Base-by-base conservation (phyloP, 768 basidiomycete species). In the Myochromella boudieri region DNA sequence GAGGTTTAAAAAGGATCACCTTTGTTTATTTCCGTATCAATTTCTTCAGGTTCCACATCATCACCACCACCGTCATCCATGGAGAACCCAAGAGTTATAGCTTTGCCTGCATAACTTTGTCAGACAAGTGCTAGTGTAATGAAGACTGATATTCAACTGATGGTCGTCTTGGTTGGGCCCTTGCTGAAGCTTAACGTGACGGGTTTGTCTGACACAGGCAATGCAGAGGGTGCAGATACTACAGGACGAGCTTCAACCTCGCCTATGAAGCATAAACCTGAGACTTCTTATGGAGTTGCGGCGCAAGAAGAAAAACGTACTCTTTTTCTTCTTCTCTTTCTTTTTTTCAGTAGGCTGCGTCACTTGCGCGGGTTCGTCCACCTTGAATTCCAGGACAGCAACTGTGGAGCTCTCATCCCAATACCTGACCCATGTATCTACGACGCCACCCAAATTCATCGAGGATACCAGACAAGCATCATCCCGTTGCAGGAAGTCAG, bases 361-460 rank as follows among this genome's bases (percentile, higher is more conserved):
- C 9, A 70, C 61, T 20, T 75, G 74, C 0, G 59, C 58, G 12
- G 80, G 70, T 57, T 81, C 76, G 46, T 87, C 85, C 4, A 90
- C 87, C 60, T 89, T 80, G 60, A 91, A 92, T 56, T 88, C 86
- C 37, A 91, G 68, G 10, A 87, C 77, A 26, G 85, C 84, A 20
- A 83, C 77, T 1, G 82, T 87, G 1, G 90, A 87, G 26, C 72
- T 79, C 58, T 95, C 91, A 56, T 97, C 95, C 93, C 95, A 95
- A 64, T 98, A 98, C 47, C 83, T 74, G 18, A 91, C 85, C 81
- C 84, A 91, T 6, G 76, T 69, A 32, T 78, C 82, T 55, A 90
- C 87, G 20, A 74, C 73, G 11, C 88, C 87, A 21, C 91, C 91
- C 6, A 91, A 71, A 48, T 73, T 78, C 20, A 73, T 55, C 1